phyloP scores from a whole-genome alignment of 345 rosid genomes.

The Sonneratia caseolaris region DNA sequence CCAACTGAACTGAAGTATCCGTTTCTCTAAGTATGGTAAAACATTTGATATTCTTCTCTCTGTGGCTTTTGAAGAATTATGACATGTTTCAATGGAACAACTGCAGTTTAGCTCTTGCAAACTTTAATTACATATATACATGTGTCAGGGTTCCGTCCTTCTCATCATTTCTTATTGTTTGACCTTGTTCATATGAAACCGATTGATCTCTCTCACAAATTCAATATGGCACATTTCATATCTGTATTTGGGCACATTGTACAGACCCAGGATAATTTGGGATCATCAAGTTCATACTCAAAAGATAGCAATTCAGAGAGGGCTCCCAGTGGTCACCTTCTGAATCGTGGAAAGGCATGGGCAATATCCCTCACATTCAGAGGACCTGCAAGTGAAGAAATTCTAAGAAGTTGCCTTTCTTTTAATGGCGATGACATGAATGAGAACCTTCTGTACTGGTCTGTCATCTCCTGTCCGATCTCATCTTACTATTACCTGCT shows the following conservation, averaged over 20 bases:
- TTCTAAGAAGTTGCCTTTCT: slow-evolving; percentile 36
- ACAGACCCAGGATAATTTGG: slow-evolving; percentile 31
- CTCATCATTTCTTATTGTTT: neutral
- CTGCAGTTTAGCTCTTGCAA: neutral
- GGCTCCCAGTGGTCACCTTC: slow-evolving; percentile 18
- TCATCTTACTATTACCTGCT: neutral
- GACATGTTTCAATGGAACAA: neutral
- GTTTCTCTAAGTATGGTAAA: neutral
- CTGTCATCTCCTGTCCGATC: slow-evolving; percentile 11
- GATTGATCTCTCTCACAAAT: neutral
- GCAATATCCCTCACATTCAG: slow-evolving; percentile 31
- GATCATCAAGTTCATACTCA: slow-evolving; percentile 12
- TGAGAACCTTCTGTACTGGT: slow-evolving; percentile 65
- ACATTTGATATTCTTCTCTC: neutral
- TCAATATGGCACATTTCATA: neutral
- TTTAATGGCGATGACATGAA: slow-evolving; percentile 16
- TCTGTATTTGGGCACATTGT: neutral
- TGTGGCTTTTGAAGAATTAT: neutral
- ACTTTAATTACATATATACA: neutral
- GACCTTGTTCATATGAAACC: neutral
- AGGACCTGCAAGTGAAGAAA: slow-evolving; percentile 36
- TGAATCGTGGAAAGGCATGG: slow-evolving; percentile 36
- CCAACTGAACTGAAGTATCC: neutral
- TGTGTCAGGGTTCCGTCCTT: neutral
- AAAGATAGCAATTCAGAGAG: slow-evolving; percentile 24